These are phyloP conservation scores for Phaeophleospora eucalypticola DNA, from an alignment of 2,329 filamentous ascomycete genomes.

Conservation along the genomic window DNA sequence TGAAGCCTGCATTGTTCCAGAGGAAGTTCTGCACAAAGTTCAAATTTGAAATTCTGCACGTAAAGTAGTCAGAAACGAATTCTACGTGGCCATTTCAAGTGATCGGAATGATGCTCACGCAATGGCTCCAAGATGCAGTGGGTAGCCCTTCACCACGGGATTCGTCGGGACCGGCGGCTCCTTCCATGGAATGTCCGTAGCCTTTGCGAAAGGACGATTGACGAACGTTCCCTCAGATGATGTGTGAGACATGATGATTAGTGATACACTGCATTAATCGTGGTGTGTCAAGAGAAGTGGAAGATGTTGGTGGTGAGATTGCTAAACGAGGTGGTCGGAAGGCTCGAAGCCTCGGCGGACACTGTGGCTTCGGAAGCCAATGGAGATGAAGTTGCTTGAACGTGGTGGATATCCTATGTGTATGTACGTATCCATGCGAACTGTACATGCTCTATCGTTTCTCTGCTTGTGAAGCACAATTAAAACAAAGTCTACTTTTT, in stretches of 20 bases:
- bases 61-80: too few relatives aligned
- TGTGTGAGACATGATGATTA: too few relatives aligned
- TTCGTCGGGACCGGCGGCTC: conserved; percentile 49
- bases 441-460: neutral
- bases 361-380: too few relatives aligned
- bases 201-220: conserved; percentile 13
- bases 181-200: conserved; percentile 32
- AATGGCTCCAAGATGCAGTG: conserved; percentile 58
- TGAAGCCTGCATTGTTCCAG: conserved; percentile 70
- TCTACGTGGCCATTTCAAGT: too few relatives aligned
- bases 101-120: conserved; percentile 46
- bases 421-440: neutral
- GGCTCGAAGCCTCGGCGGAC: too few relatives aligned
- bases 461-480: neutral
- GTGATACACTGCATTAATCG: too few relatives aligned
- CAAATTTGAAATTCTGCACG: conserved; percentile 55
- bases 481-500: conserved; percentile 2
- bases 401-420: neutral
- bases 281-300: too few relatives aligned
- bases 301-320: too few relatives aligned
- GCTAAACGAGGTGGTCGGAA: too few relatives aligned
- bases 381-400: neutral
- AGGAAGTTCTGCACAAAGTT: conserved; percentile 57
- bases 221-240: conserved; percentile 4
- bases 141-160: conserved; percentile 63